phyloP scores from a whole-genome alignment of 208 protist species.

The Blechomonas ayalai region DNA sequence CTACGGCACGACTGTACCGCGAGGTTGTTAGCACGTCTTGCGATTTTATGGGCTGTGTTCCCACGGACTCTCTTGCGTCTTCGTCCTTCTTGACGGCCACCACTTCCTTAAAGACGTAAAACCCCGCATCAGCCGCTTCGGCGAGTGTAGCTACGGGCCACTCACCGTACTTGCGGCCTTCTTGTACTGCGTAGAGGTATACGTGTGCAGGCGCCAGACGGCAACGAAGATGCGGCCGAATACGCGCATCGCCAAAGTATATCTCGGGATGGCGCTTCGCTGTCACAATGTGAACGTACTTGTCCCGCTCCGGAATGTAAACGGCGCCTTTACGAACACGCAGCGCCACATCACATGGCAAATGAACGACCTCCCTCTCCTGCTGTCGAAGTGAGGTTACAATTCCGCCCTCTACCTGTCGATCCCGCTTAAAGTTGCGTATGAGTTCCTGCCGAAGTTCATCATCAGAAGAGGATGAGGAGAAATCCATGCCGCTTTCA shows the following conservation, averaged over 20 bases:
- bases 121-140: constrained; percentile 38
- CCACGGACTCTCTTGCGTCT: too few relatives aligned
- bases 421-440: constrained; percentile 17
- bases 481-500: constrained; percentile 44
- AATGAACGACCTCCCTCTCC: constrained; percentile 5
- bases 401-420: constrained; percentile 18
- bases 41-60: too few relatives aligned
- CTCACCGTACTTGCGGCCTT: background rate
- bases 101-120: constrained; percentile 44
- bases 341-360: constrained; percentile 22
- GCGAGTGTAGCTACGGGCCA: constrained; percentile 14
- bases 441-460: constrained; percentile 40
- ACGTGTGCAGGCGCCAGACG: constrained; percentile 25
- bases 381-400: constrained; percentile 5
- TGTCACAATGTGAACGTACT: constrained; percentile 44
- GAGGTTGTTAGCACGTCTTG: too few relatives aligned
- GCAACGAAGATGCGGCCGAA: constrained; percentile 16
- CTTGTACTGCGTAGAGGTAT: constrained; percentile 18
- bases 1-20: too few relatives aligned
- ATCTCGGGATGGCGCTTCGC: constrained; percentile 25
- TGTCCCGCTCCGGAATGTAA: constrained; percentile 43
- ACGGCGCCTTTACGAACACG: constrained; percentile 37
- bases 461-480: constrained; percentile 55
- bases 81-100: background rate
- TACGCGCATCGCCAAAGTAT: constrained; percentile 54